Conservation (phyloP, 306 rosid genomes). For the Pachyrhizus erosus region DNA sequence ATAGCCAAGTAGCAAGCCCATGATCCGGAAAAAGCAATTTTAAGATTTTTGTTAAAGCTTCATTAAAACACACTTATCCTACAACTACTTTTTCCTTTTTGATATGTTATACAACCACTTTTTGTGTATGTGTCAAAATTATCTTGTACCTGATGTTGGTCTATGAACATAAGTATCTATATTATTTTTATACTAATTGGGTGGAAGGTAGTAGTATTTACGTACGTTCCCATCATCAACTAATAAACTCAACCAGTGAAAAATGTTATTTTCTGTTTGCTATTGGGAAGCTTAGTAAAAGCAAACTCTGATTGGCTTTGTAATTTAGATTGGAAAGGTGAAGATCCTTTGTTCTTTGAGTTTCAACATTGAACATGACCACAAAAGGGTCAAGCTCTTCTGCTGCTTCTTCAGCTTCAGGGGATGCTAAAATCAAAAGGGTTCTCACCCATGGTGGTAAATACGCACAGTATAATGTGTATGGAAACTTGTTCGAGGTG, state of each 20-base stretch:
- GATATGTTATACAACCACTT: slow-evolving; percentile 30
- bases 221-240: background rate
- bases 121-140: slow-evolving; percentile 37
- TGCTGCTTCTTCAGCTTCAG: slow-evolving; percentile 55
- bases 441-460: slow-evolving; percentile 86
- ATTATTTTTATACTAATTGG: slow-evolving; percentile 16
- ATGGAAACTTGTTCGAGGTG: slow-evolving; percentile 95
- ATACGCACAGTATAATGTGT: slow-evolving; percentile 92
- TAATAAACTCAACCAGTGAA: slow-evolving; percentile 19
- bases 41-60: slow-evolving; percentile 31
- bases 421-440: slow-evolving; percentile 80
- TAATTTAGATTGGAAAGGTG: slow-evolving; percentile 40
- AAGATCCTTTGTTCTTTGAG: slow-evolving; percentile 29
- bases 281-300: background rate
- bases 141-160: slow-evolving; percentile 37
- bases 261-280: slow-evolving; percentile 12
- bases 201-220: background rate
- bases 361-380: slow-evolving; percentile 59
- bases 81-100: slow-evolving; percentile 34
- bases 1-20: slow-evolving; percentile 41
- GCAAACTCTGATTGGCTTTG: too few relatives aligned
- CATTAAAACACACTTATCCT: slow-evolving; percentile 35
- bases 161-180: slow-evolving; percentile 34
- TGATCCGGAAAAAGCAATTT: slow-evolving; percentile 45
- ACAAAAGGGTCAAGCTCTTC: slow-evolving; percentile 84